Conservation (phyloP, 352 stramenopile genomes). For the Phytopythium montanum region DNA sequence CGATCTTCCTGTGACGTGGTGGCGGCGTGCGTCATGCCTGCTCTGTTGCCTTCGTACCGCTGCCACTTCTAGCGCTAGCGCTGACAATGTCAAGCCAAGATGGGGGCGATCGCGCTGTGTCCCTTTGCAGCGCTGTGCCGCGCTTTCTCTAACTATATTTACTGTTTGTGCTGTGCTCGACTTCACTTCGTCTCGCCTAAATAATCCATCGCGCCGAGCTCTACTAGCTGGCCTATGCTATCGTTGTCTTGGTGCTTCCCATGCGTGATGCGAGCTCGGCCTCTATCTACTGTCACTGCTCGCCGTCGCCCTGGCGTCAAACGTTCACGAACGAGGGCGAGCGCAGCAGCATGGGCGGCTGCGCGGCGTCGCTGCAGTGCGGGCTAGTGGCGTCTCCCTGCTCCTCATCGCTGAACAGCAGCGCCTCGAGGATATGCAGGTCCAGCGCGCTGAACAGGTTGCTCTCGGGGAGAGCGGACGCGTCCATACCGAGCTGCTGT, state of each 20-base stretch:
- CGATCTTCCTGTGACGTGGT: no score
- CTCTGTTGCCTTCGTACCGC: no score
- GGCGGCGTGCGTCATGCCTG: no score
- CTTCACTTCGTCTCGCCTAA: neutral
- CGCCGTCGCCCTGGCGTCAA: slow-evolving; percentile 12
- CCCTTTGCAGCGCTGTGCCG: no score
- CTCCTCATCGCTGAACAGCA: slow-evolving; percentile 58
- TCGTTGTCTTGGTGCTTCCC: neutral
- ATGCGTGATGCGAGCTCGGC: neutral
- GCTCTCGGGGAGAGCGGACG: neutral
- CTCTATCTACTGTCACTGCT: neutral
- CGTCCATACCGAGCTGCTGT: neutral
- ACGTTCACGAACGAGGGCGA: slow-evolving; percentile 34
- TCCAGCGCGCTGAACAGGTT: slow-evolving; percentile 41
- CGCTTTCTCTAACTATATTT: no score
- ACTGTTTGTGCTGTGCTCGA: no score
- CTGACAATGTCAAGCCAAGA: no score
- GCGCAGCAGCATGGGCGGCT: slow-evolving; percentile 16
- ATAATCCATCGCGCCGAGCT: neutral
- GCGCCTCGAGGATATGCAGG: slow-evolving; percentile 44
- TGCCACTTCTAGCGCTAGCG: no score
- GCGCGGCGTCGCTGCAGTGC: slow-evolving; percentile 17
- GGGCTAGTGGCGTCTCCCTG: slow-evolving; percentile 17
- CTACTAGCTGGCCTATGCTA: neutral
- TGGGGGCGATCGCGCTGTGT: no score